A percentile compares a stretch with the other conserved stretches of the same genome.
phyloP scores from a whole-genome alignment of 441 rosid genomes.

The Kokia cookei region DNA sequence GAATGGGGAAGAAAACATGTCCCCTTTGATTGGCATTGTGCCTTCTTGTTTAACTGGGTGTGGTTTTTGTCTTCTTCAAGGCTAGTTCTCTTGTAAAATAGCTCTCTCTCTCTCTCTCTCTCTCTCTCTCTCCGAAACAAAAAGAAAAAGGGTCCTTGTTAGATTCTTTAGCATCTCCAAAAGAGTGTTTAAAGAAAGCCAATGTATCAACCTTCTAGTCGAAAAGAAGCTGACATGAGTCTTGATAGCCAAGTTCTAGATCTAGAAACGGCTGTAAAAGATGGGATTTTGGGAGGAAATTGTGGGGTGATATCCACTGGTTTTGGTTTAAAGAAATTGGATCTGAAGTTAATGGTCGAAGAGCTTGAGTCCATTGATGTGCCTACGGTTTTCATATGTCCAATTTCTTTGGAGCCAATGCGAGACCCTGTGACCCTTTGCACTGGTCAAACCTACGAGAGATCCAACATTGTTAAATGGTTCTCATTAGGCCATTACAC shows the following conservation, averaged over 20 bases:
- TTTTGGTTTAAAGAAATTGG: constrained; percentile 48
- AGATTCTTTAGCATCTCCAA: not conserved
- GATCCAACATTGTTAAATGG: constrained; percentile 82
- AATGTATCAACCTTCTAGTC: constrained; percentile 44
- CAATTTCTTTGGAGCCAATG: constrained; percentile 87
- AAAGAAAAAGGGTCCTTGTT: not conserved
- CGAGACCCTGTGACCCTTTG: constrained; percentile 88
- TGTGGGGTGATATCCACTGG: constrained; percentile 16
- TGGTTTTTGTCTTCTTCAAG: constrained; percentile 5
- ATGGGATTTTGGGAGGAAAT: constrained; percentile 59
- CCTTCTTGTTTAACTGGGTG: constrained; percentile 15
- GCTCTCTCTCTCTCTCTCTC: not conserved
- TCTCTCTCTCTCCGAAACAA: not conserved
- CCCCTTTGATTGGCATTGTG: constrained; percentile 35
- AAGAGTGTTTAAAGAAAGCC: constrained; percentile 31
- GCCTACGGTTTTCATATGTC: constrained; percentile 84
- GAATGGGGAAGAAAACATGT: constrained; percentile 30
- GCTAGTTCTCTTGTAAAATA: not conserved
- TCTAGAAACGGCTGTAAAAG: constrained; percentile 80
- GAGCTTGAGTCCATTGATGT: constrained; percentile 65
- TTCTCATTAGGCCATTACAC: constrained; percentile 65
- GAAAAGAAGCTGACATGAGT: constrained; percentile 27
- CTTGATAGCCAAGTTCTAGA: constrained; percentile 75
- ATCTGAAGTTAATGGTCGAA: constrained; percentile 72
- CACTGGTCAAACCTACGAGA: constrained; percentile 89